These are phyloP conservation scores for Aspergillus ochraceoroseus DNA, from an alignment of 2,329 filamentous ascomycete genomes.

Conservation along the genomic window DNA sequence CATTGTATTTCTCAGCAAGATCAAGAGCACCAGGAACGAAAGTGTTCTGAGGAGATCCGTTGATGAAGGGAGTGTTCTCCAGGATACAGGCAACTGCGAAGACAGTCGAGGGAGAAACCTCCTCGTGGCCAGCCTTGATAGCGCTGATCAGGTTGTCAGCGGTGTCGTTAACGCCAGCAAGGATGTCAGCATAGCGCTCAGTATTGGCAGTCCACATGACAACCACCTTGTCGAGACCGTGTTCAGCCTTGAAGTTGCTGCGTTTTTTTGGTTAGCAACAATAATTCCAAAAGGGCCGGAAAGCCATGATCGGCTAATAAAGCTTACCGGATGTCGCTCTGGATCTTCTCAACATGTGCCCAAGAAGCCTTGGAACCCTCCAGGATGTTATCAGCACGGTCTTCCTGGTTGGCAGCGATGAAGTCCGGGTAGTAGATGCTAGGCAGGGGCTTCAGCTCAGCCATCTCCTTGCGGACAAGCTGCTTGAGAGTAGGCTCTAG, in stretches of 20 bases:
- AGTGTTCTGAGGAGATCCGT: conserved; percentile 97
- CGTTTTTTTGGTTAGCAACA: conserved; percentile 10
- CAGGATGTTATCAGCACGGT: conserved; percentile 86
- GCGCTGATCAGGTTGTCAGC: conserved; percentile 86
- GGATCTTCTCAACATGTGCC: conserved; percentile 88
- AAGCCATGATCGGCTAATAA: background rate
- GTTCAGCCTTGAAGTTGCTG: conserved; percentile 80
- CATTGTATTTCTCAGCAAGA: conserved; percentile 76
- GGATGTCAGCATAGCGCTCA: conserved; percentile 86
- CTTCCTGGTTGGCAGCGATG: conserved; percentile 97
- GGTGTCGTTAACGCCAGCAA: conserved; percentile 90
- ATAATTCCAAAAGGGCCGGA: background rate
- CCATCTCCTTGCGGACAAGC: conserved; percentile 89
- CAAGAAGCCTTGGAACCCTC: conserved; percentile 75
- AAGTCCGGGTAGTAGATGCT: conserved; percentile 99
- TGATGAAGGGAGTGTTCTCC: conserved; percentile 91
- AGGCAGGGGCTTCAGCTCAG: conserved; percentile 77
- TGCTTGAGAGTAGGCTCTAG: conserved; percentile 92
- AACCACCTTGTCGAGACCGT: conserved; percentile 88
- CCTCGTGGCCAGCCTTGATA: conserved; percentile 79
- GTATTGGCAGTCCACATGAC: conserved; percentile 99
- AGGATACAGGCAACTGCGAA: conserved; percentile 94
- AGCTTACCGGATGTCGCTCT: conserved; percentile 76
- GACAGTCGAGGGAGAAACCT: conserved; percentile 91
- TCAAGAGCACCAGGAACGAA: conserved; percentile 91